A percentile compares a stretch with the other conserved stretches of the same genome.
These are phyloP conservation scores for Starmerella kuoi DNA, from an alignment of 805 yeast species.

Conservation along the genomic window DNA sequence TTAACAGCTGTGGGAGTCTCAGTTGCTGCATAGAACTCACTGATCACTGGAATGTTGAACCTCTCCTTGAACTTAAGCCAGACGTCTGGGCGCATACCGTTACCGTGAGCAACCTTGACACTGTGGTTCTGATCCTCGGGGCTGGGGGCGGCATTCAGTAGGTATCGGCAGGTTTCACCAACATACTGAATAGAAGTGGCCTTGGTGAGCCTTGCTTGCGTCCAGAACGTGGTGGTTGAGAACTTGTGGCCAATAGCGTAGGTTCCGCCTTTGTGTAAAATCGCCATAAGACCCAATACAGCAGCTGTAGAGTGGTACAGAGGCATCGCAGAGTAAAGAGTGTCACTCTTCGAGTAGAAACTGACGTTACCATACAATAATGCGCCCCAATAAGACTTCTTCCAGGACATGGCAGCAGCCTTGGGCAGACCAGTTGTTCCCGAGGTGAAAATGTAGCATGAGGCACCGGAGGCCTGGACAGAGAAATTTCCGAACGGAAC, in stretches of 20 bases:
- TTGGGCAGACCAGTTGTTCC: constrained; percentile 95
- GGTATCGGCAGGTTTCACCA: constrained; percentile 86
- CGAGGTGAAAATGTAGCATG: constrained; percentile 71
- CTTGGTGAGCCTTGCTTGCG: constrained; percentile 56
- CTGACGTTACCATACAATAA: constrained; percentile 57
- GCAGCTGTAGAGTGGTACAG: constrained; percentile 91
- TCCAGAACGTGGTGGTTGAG: constrained; percentile 78
- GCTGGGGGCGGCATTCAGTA: constrained; percentile 51
- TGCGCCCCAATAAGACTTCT: constrained; percentile 64
- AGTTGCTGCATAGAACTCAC: constrained; percentile 89
- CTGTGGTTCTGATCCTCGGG: constrained; percentile 49
- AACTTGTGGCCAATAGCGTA: constrained; percentile 70
- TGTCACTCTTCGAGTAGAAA: constrained; percentile 42
- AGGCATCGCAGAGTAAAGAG: constrained; percentile 86
- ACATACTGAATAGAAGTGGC: constrained; percentile 87
- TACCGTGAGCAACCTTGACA: constrained; percentile 69
- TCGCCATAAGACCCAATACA: constrained; percentile 67
- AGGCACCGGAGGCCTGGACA: constrained; percentile 47
- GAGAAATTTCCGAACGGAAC: constrained; percentile 28
- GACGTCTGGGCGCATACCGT: constrained; percentile 79
- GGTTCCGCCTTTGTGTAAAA: constrained; percentile 55
- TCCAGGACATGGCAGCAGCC: constrained; percentile 87
- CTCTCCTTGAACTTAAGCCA: constrained; percentile 72
- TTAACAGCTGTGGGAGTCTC: constrained; percentile 87
- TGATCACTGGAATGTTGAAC: constrained; percentile 61